Evolutionary conservation across 2,329 filamentous ascomycete species (phyloP), one percentile per base, ranked within the genome.

Genomic region (Sporothrix protearum): DNA sequence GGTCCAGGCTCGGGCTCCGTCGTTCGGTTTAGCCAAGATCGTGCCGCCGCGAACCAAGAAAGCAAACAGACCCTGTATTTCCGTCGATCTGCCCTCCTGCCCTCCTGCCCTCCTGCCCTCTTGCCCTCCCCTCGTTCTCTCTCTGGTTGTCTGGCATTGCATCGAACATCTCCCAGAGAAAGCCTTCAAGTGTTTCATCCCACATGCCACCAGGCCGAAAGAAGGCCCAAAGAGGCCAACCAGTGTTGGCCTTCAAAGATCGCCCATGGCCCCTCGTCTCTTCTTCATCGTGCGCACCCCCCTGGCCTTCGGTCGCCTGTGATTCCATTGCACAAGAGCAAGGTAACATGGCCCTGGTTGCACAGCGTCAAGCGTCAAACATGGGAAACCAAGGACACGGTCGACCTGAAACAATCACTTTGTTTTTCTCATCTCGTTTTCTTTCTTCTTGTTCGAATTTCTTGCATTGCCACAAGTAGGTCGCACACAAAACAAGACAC

Each of bases 41-140:
- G 36, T 64, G 59, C 10, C 12, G n/a, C 59, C 59, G 22, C 19
- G 9, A 45, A 42, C 59, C 59, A 64, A 64, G 36, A 39, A 64
- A 28, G 3, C 59, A 45, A 28, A 5, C 59, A 45, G 22, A 28
- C 36, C 36, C 59, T 28, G 59, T 16, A 22, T 61, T 19, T 61
- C 55, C 12, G 55, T 61, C 33, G 55, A 61, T 61, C 55, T 39
- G 55, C 30, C 55, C 55, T n/a, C n/a, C n/a, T n/a, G n/a, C n/a
- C n/a, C n/a, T n/a, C n/a, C n/a, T n/a, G n/a, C n/a, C n/a, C n/a
- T n/a, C n/a, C n/a, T n/a, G n/a, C n/a, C n/a, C n/a, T n/a, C n/a
- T n/a, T n/a, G 22, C 28, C 28, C 9, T 30, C 22, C 55, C 22
- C 16, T 61, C 30, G 19, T 22, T 39, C 5, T 61, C 55, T 25